A percentile compares a stretch with the other conserved stretches of the same genome.
These are phyloP conservation scores for Aspergillus homomorphus DNA, from an alignment of 495 filamentous ascomycete genomes.

Conservation along the genomic window DNA sequence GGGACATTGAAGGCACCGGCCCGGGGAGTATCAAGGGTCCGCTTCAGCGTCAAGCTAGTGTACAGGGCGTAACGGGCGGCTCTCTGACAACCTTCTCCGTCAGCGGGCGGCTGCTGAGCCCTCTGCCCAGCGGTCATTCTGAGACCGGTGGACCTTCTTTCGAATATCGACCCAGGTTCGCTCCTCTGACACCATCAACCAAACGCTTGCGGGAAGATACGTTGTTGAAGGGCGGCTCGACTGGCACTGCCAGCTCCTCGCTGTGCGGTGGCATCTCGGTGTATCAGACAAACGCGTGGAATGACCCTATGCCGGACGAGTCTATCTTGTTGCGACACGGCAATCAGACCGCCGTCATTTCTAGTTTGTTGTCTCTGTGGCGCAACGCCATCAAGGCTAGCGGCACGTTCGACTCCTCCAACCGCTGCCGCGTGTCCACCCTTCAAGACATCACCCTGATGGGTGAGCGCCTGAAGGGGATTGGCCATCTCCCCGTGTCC, in stretches of 20 bases:
- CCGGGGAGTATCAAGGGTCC: constrained; percentile 48
- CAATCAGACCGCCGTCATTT: constrained; percentile 58
- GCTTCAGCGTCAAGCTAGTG: constrained; percentile 53
- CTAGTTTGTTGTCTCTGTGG: constrained; percentile 66
- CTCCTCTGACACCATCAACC: constrained; percentile 82
- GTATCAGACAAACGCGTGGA: constrained; percentile 40
- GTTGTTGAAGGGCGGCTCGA: constrained; percentile 47
- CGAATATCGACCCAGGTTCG: constrained; percentile 56
- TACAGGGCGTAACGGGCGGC: constrained; percentile 61
- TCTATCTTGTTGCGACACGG: constrained; percentile 66
- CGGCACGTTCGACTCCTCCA: constrained; percentile 52
- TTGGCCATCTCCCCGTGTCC: constrained; percentile 50
- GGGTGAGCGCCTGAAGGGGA: constrained; percentile 62
- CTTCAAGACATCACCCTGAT: constrained; percentile 55
- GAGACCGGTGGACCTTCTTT: constrained; percentile 36
- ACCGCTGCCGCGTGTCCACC: constrained; percentile 42
- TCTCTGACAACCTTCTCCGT: constrained; percentile 66
- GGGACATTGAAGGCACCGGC: constrained; percentile 75
- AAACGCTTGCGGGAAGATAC: constrained; percentile 57
- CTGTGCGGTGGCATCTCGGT: constrained; percentile 66
- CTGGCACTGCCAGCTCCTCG: constrained; percentile 29
- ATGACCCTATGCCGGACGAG: constrained; percentile 55
- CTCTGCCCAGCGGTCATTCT: constrained; percentile 26
- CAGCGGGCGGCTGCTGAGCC: constrained; percentile 60
- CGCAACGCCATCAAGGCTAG: constrained; percentile 57